phyloP scores from a whole-genome alignment of 208 protist genomes.

The Kentomonas sorsogonicus region DNA sequence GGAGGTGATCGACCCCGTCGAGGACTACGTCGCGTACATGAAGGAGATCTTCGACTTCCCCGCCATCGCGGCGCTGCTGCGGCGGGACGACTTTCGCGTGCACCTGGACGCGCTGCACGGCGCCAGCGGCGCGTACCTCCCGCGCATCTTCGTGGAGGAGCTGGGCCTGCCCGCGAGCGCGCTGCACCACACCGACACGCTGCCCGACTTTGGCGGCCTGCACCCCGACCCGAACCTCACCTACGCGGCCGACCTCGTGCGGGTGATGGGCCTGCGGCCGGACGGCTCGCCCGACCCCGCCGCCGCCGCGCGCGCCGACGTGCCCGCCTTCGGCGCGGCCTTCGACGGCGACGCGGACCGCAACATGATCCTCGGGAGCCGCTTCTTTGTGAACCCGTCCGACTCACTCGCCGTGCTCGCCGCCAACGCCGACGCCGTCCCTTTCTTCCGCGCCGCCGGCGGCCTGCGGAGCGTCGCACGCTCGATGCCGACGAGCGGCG shows the following conservation, averaged over 20 bases:
- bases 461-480: slow-evolving; percentile 89
- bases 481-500: slow-evolving; percentile 95
- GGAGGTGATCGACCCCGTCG: slow-evolving; percentile 90
- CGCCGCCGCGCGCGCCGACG: slow-evolving; percentile 7
- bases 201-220: slow-evolving; percentile 91
- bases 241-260: slow-evolving; percentile 94
- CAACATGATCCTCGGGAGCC: slow-evolving; percentile 96
- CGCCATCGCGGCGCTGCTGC: slow-evolving; percentile 64
- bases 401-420: slow-evolving; percentile 97
- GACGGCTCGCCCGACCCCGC: slow-evolving; percentile 37
- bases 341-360: slow-evolving; percentile 97
- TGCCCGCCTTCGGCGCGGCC: slow-evolving; percentile 93
- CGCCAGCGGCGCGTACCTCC: slow-evolving; percentile 93
- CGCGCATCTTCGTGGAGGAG: slow-evolving; percentile 86
- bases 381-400: slow-evolving; percentile 97
- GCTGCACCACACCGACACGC: slow-evolving; percentile 50
- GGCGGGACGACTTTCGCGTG: slow-evolving; percentile 79
- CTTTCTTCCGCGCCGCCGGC: slow-evolving; percentile 80
- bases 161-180: slow-evolving; percentile 68
- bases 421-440: slow-evolving; percentile 88
- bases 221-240: slow-evolving; percentile 99
- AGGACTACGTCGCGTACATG: slow-evolving; percentile 89
- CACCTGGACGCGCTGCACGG: slow-evolving; percentile 93
- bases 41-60: slow-evolving; percentile 94
- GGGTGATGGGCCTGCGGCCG: slow-evolving; percentile 70